Base-by-base conservation (phyloP, 1,139 yeast genomes). In the Tardiomyces digboiensis region DNA sequence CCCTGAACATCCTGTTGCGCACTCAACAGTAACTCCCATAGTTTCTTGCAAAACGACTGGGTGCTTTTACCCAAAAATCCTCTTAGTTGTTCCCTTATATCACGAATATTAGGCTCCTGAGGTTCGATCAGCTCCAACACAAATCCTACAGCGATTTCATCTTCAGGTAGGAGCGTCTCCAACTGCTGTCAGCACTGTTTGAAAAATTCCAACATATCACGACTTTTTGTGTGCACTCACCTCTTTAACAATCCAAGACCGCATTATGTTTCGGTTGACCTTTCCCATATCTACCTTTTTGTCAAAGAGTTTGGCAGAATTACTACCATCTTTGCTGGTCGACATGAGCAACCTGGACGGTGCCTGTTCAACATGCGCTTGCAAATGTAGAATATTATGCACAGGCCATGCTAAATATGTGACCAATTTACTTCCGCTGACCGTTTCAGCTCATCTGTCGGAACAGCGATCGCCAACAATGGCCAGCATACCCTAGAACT, bases 1-100 rank as follows among this genome's bases (percentile, higher is more conserved):
- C 62, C 62, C 8, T 55, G 51, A 1, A 48, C 45, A 20, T 54
- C 49, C 19, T 43, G 39, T 42, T 58, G 61, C 3, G 61, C 60
- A 2, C 50, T 48, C 2, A 56, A 45, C 22, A 58, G 47, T 29
- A 58, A 45, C 18, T 46, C 43, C 60, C 60, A 57, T 13, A 58
- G 49, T 41, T 53, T 50, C 20, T 45, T 44, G 45, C 57, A 52
- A 39, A 58, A 58, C 33, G 37, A 22, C 12, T 40, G 38, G 1
- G 58, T 47, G 5, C 50, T 44, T 12, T 45, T 43, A n/a, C 52
- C 58, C 26, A 57, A 46, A 38, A 57, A 56, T 8, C 56, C 58
- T 19, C 51, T 39, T 38, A 56, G 41, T 38, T 54, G 56, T 10
- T 48, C 42, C 37, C 46, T 48, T 13, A 57, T 46, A 8, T 40